Evolutionary conservation across 768 basidiomycete species (phyloP).

Genomic region (Cystoderma amianthinum): DNA sequence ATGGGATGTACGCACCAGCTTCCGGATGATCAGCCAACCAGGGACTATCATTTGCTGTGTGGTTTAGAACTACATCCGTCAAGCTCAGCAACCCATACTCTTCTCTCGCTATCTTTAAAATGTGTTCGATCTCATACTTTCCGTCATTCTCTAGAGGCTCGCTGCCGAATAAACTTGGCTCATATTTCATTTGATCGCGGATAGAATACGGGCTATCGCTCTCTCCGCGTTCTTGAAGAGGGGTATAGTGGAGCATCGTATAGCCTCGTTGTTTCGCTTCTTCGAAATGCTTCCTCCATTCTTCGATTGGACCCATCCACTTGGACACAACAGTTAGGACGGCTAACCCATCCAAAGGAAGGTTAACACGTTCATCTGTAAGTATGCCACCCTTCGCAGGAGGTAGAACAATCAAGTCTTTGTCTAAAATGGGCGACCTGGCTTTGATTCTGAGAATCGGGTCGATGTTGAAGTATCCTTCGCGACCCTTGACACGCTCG

Average conservation of each 20-base stretch:
- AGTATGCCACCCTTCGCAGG: conserved; percentile 48
- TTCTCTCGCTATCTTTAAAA: conserved; percentile 65
- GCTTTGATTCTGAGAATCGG: conserved; percentile 74
- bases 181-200: conserved; percentile 78
- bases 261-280: conserved; percentile 89
- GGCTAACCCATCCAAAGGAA: conserved; percentile 84
- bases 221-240: conserved; percentile 85
- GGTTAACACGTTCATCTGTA: conserved; percentile 44
- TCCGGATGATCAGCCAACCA: conserved; percentile 95
- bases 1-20: conserved; percentile 60
- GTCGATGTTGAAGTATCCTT: conserved; percentile 96
- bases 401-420: conserved; percentile 43
- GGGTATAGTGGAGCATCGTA: conserved; percentile 97
- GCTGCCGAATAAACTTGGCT: conserved; percentile 59
- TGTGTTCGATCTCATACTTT: conserved; percentile 48
- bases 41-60: conserved; percentile 89
- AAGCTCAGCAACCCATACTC: conserved; percentile 85
- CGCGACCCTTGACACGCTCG: conserved; percentile 69
- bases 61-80: conserved; percentile 96
- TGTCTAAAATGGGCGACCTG: conserved; percentile 67
- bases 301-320: conserved; percentile 87
- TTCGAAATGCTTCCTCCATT: conserved; percentile 76
- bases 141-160: conserved; percentile 39
- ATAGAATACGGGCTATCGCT: conserved; percentile 94
- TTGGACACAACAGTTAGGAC: conserved; percentile 92